phyloP scores from a whole-genome alignment of 73 alveolate species.

The Tetrahymena malaccensis region DNA sequence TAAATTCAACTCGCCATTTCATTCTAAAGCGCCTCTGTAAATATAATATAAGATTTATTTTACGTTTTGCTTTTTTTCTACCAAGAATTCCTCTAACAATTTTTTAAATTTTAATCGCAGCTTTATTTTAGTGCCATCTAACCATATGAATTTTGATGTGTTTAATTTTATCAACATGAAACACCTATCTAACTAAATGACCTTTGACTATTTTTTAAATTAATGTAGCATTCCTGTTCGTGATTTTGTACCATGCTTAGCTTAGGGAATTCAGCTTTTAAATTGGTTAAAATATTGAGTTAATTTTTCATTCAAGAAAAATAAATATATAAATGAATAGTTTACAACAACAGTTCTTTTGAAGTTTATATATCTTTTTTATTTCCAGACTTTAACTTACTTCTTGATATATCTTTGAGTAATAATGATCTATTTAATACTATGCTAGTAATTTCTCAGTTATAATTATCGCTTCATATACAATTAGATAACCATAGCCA shows the following conservation, averaged over 20 bases:
- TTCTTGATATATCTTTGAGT: constrained; percentile 13
- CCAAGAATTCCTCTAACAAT: constrained; percentile 42
- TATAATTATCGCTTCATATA: neutral
- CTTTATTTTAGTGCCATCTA: constrained; percentile 11
- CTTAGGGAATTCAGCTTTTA: constrained; percentile 12
- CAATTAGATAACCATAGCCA: neutral
- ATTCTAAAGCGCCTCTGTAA: constrained; percentile 40
- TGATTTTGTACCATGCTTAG: constrained; percentile 43
- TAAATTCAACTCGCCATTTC: constrained; percentile 43
- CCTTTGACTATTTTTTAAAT: constrained; percentile 59
- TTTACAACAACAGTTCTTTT: neutral
- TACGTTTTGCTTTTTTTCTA: constrained; percentile 31
- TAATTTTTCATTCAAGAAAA: neutral
- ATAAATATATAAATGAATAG: neutral
- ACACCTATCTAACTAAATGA: constrained; percentile 27
- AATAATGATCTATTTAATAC: neutral
- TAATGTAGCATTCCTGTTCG: constrained; percentile 20
- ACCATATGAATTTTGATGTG: constrained; percentile 32
- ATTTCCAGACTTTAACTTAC: neutral
- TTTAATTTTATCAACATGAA: constrained; percentile 8
- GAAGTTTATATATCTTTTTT: neutral
- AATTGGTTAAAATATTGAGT: neutral
- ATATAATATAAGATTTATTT: neutral
- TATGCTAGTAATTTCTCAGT: neutral
- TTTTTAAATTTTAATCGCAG: constrained; percentile 39